Evolutionary conservation across 257 asterid genomes (phyloP), one percentile per base, ranked within the genome.

Genomic region (Salvia rosmarinus): DNA sequence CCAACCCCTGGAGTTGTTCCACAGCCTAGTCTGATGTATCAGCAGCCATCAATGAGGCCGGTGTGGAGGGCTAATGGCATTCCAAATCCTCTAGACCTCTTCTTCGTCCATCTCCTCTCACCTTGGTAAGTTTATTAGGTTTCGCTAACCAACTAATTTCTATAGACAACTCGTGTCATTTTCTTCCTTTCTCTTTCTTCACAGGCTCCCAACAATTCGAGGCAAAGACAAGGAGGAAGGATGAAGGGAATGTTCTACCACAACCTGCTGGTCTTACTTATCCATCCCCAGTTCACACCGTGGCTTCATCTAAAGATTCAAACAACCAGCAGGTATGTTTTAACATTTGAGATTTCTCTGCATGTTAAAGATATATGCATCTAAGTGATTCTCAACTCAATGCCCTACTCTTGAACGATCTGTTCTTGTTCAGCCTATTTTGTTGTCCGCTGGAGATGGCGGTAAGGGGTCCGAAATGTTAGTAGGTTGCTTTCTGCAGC

Each of bases 171-270:
- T 25, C 30, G 30, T 25, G 30, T 42, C 44, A 62, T 68, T 30
- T 32, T 43, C 39, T 37, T 43, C 5, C 2, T 4, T 17, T 32
- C 47, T 64, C 67, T 30, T 44, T 14, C 25, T 23, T 34, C 9
- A 40, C 17, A 88, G 96, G 74, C 77, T 75, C 88, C 83, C 66
- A 80, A 74, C 78, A 71, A 74, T 73, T 72, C 89, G 64, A 85
- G 92, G 78, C 87, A 71, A 46, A 82, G 90, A 71, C 98, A 78
- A 60, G 73, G 91, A 70, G 95, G 87, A 72, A 88, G 87, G 82
- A 78, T 76, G 79, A 79, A 82, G 88, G 87, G 16, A 72, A 80
- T 75, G 35, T 19, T 52, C 40, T 51, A 37, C 76, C 87, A 58
- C 88, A 70, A 50, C 82, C 68, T 35, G 73, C 79, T 70, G 86